Conservation (phyloP, 495 filamentous ascomycete genomes). For the Aspergillus affinis region DNA sequence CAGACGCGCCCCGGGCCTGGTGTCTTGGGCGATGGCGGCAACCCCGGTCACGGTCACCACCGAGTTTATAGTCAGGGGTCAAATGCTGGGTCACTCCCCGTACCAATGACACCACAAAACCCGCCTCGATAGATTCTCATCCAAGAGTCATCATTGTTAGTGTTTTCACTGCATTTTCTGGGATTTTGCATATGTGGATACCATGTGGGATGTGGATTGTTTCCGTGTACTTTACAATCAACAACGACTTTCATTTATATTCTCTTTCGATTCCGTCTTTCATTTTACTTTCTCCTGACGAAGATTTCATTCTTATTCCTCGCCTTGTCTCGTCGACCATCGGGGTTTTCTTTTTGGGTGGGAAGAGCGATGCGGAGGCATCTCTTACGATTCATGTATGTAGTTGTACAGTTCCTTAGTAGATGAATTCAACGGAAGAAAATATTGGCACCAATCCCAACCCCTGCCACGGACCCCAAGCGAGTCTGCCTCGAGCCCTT, state of each 20-base stretch:
- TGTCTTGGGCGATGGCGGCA: conserved; percentile 22
- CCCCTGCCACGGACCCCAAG: neutral
- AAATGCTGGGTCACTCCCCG: conserved; percentile 28
- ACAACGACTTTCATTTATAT: conserved; percentile 1
- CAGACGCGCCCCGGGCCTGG: conserved; percentile 37
- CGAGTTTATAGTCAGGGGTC: conserved; percentile 46
- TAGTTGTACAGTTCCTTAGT: conserved; percentile 20
- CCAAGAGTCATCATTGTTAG: too few species aligned
- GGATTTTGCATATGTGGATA: conserved; percentile 9
- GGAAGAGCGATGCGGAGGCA: neutral
- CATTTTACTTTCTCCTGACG: neutral
- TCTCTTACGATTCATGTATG: conserved; percentile 17
- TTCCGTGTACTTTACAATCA: conserved; percentile 14
- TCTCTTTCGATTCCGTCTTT: neutral
- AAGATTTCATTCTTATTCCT: neutral
- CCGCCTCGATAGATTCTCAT: conserved; percentile 29
- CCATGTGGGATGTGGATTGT: conserved; percentile 3
- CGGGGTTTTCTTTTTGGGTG: neutral
- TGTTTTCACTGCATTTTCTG: neutral
- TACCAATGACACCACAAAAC: conserved; percentile 31
- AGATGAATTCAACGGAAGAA: conserved; percentile 15
- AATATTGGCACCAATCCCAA: neutral
- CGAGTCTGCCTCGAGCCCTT: neutral
- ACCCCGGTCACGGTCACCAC: conserved; percentile 33
- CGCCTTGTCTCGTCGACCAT: neutral